Percentiles rank a stretch among this genome's conserved stretches.
phyloP scores from a whole-genome alignment of 805 yeast species.

The Alloascoidea africana region DNA sequence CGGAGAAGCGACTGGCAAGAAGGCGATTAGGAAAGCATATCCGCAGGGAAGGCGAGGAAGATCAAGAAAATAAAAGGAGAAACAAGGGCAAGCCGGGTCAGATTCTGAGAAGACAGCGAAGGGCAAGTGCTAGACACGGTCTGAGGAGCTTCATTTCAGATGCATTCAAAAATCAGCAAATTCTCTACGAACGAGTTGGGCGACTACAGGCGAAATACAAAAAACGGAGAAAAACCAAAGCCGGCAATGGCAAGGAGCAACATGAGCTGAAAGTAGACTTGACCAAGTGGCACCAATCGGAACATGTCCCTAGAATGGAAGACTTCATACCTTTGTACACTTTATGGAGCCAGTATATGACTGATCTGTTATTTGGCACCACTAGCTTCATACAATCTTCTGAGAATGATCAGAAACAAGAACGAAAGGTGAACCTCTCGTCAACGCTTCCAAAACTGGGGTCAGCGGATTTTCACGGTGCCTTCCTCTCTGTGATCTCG shows the following conservation, averaged over 20 bases:
- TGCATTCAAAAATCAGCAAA: slow-evolving; percentile 7
- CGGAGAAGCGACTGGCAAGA: slow-evolving; percentile 7
- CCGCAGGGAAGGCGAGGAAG: slow-evolving; percentile 4
- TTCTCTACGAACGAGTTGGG: background rate
- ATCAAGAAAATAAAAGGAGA: slow-evolving; percentile 1
- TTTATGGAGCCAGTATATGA: slow-evolving; percentile 66
- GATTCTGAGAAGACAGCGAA: slow-evolving; percentile 8
- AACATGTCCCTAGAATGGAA: slow-evolving; percentile 16
- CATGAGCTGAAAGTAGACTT: background rate
- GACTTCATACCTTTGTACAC: slow-evolving; percentile 37
- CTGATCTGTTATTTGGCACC: slow-evolving; percentile 27
- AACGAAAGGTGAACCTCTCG: slow-evolving; percentile 12
- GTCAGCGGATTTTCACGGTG: slow-evolving; percentile 72
- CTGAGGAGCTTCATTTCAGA: slow-evolving; percentile 10
- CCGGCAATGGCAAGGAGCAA: background rate
- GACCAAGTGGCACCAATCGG: slow-evolving; percentile 13
- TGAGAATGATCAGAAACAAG: slow-evolving; percentile 3
- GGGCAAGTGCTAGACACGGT: slow-evolving; percentile 12
- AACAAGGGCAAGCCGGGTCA: slow-evolving; percentile 1
- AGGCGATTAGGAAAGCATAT: background rate
- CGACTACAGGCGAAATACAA: background rate
- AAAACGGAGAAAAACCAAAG: background rate
- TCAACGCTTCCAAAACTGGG: slow-evolving; percentile 39
- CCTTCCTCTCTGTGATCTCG: slow-evolving; percentile 41
- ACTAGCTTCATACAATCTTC: slow-evolving; percentile 7